phyloP scores from a whole-genome alignment of 306 rosid species.

The Castanopsis chinensis region DNA sequence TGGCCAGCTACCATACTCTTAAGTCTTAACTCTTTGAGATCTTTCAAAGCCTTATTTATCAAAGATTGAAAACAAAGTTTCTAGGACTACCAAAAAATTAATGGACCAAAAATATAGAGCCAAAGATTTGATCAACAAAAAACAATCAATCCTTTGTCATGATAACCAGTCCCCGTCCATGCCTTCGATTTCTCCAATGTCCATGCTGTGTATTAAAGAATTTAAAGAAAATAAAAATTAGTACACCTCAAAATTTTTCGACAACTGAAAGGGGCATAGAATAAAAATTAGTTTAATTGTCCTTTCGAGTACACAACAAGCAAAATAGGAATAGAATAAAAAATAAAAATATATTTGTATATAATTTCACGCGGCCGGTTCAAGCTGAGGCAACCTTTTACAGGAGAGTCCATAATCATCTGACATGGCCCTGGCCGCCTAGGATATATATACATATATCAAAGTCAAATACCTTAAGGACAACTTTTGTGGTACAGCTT shows the following conservation, averaged over 20 bases:
- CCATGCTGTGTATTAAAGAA: slow-evolving; percentile 58
- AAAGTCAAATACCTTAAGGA: not conserved
- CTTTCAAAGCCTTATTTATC: slow-evolving; percentile 42
- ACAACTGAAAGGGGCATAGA: not conserved
- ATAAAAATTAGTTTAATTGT: not conserved
- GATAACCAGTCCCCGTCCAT: slow-evolving; percentile 82
- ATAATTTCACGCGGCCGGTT: not conserved
- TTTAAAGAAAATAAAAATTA: not conserved
- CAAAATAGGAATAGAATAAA: not conserved
- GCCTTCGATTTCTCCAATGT: slow-evolving; percentile 80
- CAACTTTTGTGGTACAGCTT: too few relatives aligned
- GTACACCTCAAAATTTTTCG: not conserved
- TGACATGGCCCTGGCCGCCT: slow-evolving; percentile 19
- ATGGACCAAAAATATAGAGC: slow-evolving; percentile 23
- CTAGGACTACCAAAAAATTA: slow-evolving; percentile 17
- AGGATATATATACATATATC: not conserved
- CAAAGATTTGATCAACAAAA: slow-evolving; percentile 46
- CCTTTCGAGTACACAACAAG: not conserved
- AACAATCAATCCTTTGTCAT: slow-evolving; percentile 46
- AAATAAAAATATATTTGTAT: not conserved
- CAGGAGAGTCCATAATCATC: slow-evolving; percentile 3
- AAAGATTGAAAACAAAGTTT: slow-evolving; percentile 23
- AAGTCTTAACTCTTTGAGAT: slow-evolving; percentile 10
- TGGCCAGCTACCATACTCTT: slow-evolving; percentile 30
- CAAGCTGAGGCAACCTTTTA: slow-evolving; percentile 20